Conservation (phyloP, 1,284 basidiomycete species). For the Trichosporon sp. region DNA sequence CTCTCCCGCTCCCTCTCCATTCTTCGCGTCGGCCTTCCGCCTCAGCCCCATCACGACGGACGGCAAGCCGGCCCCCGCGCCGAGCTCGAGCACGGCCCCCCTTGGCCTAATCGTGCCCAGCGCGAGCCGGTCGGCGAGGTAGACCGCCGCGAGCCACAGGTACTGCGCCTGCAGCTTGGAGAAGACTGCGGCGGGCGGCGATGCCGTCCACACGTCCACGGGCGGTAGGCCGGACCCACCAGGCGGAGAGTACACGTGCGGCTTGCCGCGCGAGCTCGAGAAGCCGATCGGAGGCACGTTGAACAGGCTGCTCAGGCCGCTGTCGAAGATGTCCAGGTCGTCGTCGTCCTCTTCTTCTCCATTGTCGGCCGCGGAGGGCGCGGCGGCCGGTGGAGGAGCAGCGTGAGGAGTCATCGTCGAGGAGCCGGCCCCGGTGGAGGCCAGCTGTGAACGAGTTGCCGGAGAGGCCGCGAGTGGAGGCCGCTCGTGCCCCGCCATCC, state of each 20-base stretch:
- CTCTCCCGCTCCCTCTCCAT: constrained; percentile 10
- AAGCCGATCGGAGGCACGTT: constrained; percentile 41
- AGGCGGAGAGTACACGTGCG: constrained; percentile 27
- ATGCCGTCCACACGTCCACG: constrained; percentile 33
- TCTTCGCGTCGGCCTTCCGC: neutral
- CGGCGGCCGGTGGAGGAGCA: neutral
- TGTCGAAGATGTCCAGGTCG: constrained; percentile 37
- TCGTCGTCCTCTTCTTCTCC: neutral
- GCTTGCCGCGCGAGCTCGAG: constrained; percentile 17
- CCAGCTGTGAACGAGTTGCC: no score
- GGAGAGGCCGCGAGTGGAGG: neutral
- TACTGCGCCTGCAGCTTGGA: constrained; percentile 45
- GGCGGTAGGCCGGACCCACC: constrained; percentile 15
- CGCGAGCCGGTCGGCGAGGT: constrained; percentile 40
- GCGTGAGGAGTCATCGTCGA: neutral
- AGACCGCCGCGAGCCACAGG: constrained; percentile 45
- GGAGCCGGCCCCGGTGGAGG: neutral
- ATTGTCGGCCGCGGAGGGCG: neutral
- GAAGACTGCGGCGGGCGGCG: constrained; percentile 36
- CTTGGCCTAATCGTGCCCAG: neutral
- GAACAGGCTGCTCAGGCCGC: constrained; percentile 37
- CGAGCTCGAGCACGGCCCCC: constrained; percentile 39
- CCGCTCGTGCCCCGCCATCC: neutral
- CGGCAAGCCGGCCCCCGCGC: constrained; percentile 43
- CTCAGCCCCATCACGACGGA: constrained; percentile 27